Evolutionary conservation across 2,329 filamentous ascomycete genomes (phyloP), one percentile per base, ranked within the genome.

Genomic region (Colletotrichum eleusines): DNA sequence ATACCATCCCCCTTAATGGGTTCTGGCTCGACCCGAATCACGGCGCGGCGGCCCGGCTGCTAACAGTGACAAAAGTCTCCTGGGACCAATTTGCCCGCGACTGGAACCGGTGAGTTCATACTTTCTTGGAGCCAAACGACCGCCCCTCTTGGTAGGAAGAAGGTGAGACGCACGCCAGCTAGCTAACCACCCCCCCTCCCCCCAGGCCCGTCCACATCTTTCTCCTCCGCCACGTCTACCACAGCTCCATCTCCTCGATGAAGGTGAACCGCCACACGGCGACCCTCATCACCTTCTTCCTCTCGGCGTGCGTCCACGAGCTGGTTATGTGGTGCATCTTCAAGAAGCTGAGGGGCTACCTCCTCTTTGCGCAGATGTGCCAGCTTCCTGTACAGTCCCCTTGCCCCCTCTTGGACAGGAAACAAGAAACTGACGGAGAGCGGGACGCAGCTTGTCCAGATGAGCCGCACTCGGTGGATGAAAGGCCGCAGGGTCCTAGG

Each of bases 271-370:
- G 91, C 77, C 86, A 89, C 74, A 89, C 89, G 5, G 93, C 93
- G 2, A 94, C 92, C 0, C 87, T 94, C 63, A 89, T 93, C 54
- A 94, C 92, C 0, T 94, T 94, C 77, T 85, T 94, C 74, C 82
- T 94, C 23, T 91, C 88, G 9, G 91, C 92, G 0, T 86, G 90
- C 73, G 85, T 93, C 26, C 92, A 94, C 76, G 92, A 95, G 79
- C 82, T 94, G 55, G 87, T 94, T 76, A 94, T 94, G 92, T 92
- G 91, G 84, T 92, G 92, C 74, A 84, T 95, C 42, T 95, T 95
- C 79, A 91, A 91, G 79, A 94, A 94, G 80, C 84, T 94, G 12
- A 84, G 92, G 48, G 92, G 92, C 0, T 94, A 94, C 75, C 80
- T 94, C 55, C 86, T 94, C 28, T 81, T 89, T n/a, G 80, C 92